Evolutionary conservation across 371 early-diverging fungal species (phyloP).

Genomic region (Mortierella sp.): DNA sequence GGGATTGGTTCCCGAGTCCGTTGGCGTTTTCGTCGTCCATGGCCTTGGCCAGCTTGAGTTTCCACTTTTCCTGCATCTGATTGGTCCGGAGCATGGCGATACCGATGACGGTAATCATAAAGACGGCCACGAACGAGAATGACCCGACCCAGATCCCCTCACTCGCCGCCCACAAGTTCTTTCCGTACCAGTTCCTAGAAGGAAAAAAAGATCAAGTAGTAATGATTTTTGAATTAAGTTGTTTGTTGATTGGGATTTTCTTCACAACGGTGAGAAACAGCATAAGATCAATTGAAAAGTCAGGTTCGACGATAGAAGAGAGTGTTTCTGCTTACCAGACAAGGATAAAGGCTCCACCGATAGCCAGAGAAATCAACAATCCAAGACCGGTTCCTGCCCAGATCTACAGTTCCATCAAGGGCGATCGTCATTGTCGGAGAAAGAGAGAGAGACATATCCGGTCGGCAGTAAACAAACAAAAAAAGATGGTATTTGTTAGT

Average conservation of each 20-base stretch:
- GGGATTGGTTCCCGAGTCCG: conserved; percentile 43
- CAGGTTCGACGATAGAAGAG: neutral
- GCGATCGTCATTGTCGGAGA: neutral
- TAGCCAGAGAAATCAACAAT: conserved; percentile 69
- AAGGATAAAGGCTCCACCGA: conserved; percentile 80
- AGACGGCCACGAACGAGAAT: conserved; percentile 77
- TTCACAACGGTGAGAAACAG: neutral
- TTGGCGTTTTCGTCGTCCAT: conserved; percentile 59
- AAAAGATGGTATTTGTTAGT: neutral
- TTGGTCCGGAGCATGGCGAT: conserved; percentile 79
- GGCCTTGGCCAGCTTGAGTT: conserved; percentile 67
- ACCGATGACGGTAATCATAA: conserved; percentile 81
- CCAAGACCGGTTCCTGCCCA: conserved; percentile 77
- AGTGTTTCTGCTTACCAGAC: conserved; percentile 64
- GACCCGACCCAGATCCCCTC: conserved; percentile 88
- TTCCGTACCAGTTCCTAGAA: conserved; percentile 62
- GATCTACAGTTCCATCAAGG: conserved; percentile 46
- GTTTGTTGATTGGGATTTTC: too few relatives aligned
- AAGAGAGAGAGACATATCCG: too few relatives aligned
- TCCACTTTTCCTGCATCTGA: conserved; percentile 80
- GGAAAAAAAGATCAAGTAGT: neutral
- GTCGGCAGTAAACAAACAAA: neutral
- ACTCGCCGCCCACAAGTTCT: conserved; percentile 76
- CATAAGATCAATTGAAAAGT: neutral
- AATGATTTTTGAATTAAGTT: neutral